These are phyloP conservation scores for Gaultheria prostrata DNA, from an alignment of 148 eudicot species.

Conservation along the genomic window DNA sequence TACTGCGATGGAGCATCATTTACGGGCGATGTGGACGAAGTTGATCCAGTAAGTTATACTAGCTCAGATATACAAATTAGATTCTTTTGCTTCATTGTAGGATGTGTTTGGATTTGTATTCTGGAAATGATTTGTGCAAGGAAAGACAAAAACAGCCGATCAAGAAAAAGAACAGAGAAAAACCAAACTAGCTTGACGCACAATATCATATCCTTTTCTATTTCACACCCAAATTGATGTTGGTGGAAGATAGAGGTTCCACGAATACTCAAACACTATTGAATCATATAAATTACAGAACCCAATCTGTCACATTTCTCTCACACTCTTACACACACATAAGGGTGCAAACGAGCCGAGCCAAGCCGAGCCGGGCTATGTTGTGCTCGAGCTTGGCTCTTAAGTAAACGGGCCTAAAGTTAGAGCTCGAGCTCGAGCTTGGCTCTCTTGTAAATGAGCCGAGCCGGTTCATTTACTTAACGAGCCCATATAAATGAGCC, in stretches of 20 bases:
- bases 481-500: too few relatives aligned
- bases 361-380: too few relatives aligned
- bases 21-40: slow-evolving; percentile 81
- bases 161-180: too few relatives aligned
- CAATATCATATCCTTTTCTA: background rate
- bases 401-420: too few relatives aligned
- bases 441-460: too few relatives aligned
- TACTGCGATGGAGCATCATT: slow-evolving; percentile 98
- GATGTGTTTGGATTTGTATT: background rate
- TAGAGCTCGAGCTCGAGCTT: too few relatives aligned
- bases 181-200: background rate
- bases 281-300: too few relatives aligned
- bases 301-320: background rate
- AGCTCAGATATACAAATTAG: background rate
- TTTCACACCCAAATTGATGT: background rate
- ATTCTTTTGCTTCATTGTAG: background rate
- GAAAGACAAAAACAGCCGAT: too few relatives aligned
- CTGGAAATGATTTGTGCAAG: background rate
- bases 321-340: too few relatives aligned
- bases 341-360: too few relatives aligned
- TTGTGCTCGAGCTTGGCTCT: too few relatives aligned
- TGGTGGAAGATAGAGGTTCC: background rate
- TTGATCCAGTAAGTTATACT: slow-evolving; percentile 58
- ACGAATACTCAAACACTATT: background rate
- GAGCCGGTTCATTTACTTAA: too few relatives aligned